phyloP scores from a whole-genome alignment of 1,284 basidiomycete species.

The Sanghuangporus baumii region DNA sequence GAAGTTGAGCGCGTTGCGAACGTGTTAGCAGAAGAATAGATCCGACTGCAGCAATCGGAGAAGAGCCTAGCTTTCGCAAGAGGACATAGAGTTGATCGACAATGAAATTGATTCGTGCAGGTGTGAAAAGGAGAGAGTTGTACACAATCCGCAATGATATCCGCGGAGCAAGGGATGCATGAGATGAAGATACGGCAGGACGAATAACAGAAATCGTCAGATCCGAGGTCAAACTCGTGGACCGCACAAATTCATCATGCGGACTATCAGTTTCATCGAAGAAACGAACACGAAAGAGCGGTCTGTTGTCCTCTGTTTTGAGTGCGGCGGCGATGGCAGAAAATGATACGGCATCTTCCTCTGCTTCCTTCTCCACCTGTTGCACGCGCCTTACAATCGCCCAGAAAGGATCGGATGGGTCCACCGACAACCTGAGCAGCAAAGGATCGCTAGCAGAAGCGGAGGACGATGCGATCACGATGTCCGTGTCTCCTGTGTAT shows the following conservation, averaged over 20 bases:
- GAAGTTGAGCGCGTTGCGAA: constrained; percentile 66
- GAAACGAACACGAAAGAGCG: constrained; percentile 92
- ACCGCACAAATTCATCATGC: constrained; percentile 70
- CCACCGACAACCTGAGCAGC: constrained; percentile 80
- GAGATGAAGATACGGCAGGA: constrained; percentile 50
- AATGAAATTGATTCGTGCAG: constrained; percentile 70
- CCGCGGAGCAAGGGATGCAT: constrained; percentile 69
- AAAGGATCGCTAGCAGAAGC: constrained; percentile 76
- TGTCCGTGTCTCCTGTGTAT: constrained; percentile 93
- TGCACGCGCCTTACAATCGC: constrained; percentile 85
- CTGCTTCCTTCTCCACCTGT: constrained; percentile 81
- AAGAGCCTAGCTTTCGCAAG: constrained; percentile 66
- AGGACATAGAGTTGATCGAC: constrained; percentile 85
- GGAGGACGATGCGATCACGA: constrained; percentile 90
- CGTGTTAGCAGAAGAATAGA: constrained; percentile 79
- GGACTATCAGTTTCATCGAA: constrained; percentile 86
- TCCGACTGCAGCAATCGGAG: constrained; percentile 61
- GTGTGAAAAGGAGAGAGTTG: constrained; percentile 93
- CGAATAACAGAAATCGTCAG: constrained; percentile 79
- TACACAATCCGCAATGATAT: constrained; percentile 86
- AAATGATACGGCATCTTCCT: constrained; percentile 80
- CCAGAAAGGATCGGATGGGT: constrained; percentile 89
- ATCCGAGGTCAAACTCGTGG: constrained; percentile 85
- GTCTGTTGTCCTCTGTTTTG: constrained; percentile 52
- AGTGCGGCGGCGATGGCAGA: constrained; percentile 76